Evolutionary conservation across 2,329 filamentous ascomycete genomes (phyloP).

Genomic region (Exophiala xenobiotica): DNA sequence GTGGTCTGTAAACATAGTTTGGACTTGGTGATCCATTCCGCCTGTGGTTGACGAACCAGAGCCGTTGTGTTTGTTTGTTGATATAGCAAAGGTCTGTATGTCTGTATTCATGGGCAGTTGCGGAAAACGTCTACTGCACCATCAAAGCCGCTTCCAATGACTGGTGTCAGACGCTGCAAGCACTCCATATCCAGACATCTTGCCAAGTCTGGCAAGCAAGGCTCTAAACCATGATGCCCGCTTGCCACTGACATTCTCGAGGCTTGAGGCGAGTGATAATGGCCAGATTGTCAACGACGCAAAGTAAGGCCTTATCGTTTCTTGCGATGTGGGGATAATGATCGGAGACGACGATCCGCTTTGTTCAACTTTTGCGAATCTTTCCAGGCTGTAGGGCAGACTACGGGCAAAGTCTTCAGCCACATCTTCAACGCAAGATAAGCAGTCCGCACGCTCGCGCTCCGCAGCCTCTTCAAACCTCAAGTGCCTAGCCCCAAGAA

Average conservation of each 20-base stretch:
- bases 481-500: conserved; percentile 30
- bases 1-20: too few species aligned
- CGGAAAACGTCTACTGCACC: too few species aligned
- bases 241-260: conserved; percentile 2
- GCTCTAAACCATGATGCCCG: conserved; percentile 5
- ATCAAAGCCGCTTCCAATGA: conserved; percentile 27
- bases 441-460: conserved; percentile 1
- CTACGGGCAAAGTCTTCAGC: conserved; percentile 10
- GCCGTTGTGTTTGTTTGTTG: too few species aligned
- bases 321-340: neutral
- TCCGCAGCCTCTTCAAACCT: conserved; percentile 9
- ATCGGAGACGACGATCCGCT: too few species aligned
- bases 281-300: conserved; percentile 12
- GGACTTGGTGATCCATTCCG: too few species aligned
- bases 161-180: conserved; percentile 23
- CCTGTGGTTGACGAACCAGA: too few species aligned
- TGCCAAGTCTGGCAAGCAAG: conserved; percentile 4
- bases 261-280: conserved; percentile 9
- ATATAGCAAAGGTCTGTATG: too few species aligned
- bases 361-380: too few species aligned
- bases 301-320: conserved; percentile 11
- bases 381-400: conserved; percentile 13
- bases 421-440: conserved; percentile 1
- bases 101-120: too few species aligned
- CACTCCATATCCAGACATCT: conserved; percentile 5